Evolutionary conservation across 176 grass and related monocot species (phyloP).

Genomic region (Hyparrhenia diplandra): DNA sequence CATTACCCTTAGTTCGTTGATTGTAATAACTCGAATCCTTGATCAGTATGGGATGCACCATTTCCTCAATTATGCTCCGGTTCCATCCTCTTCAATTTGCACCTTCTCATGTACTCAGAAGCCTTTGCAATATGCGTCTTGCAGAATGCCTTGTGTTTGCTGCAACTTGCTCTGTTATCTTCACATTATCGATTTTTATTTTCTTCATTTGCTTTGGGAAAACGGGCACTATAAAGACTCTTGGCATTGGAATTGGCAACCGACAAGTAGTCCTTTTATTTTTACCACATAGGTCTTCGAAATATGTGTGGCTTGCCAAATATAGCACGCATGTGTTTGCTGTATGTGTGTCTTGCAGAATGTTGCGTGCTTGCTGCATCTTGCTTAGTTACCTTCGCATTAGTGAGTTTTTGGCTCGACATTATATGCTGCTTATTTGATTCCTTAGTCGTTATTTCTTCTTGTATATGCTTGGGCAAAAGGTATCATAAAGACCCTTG

Average conservation of each 20-base stretch:
- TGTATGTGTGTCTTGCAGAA: too few relatives aligned
- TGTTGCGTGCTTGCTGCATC: background rate
- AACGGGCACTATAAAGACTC: background rate
- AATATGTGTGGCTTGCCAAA: too few relatives aligned
- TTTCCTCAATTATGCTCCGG: background rate
- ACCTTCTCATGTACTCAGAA: background rate
- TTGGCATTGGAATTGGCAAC: background rate
- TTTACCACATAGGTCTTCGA: too few relatives aligned
- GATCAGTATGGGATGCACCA: too few relatives aligned
- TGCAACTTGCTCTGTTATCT: background rate
- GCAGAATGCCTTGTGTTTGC: background rate
- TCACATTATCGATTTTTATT: background rate
- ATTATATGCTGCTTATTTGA: background rate
- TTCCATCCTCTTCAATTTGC: background rate
- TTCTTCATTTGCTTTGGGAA: background rate
- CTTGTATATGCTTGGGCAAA: background rate
- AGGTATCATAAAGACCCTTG: background rate
- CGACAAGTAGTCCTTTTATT: too few relatives aligned
- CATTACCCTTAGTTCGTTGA: background rate
- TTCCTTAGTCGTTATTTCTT: background rate
- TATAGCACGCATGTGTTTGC: too few relatives aligned
- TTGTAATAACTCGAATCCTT: background rate
- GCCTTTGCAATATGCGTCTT: background rate
- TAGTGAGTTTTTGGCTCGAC: background rate
- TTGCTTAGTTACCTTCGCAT: background rate